phyloP scores from a whole-genome alignment of 768 basidiomycete genomes.

The Lactarius sp. region DNA sequence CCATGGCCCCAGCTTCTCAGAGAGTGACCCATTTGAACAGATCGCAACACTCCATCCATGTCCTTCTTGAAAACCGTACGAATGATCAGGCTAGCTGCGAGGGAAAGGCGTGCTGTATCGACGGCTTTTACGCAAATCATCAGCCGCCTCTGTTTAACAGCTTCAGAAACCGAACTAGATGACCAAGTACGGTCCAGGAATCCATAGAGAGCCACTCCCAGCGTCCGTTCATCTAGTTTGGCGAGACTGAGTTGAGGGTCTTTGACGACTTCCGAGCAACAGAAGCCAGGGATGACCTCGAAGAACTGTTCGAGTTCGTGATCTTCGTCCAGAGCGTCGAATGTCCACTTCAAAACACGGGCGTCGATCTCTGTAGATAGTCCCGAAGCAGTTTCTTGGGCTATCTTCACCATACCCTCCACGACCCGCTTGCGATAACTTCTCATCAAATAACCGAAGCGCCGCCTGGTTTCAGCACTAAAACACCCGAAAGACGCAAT shows the following conservation, averaged over 20 bases:
- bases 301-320: slow-evolving; percentile 1
- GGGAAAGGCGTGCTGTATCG: not conserved
- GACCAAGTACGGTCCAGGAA: not conserved
- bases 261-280: not conserved
- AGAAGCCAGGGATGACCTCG: not conserved
- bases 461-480: too few relatives aligned
- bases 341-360: not conserved
- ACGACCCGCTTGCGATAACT: not conserved
- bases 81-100: not conserved
- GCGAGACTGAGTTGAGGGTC: not conserved
- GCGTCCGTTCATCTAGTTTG: not conserved
- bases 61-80: not conserved
- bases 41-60: not conserved
- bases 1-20: not conserved
- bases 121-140: not conserved
- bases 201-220: not conserved
- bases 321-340: not conserved
- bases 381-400: not conserved
- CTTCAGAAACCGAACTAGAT: not conserved
- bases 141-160: not conserved
- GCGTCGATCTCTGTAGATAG: not conserved
- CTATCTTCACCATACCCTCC: not conserved
- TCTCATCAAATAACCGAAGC: not conserved
- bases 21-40: not conserved
- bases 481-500: not conserved